A percentile compares a stretch with the other conserved stretches of the same genome.
Conservation (phyloP, 768 basidiomycete genomes). For the Naganishia randhawae region DNA sequence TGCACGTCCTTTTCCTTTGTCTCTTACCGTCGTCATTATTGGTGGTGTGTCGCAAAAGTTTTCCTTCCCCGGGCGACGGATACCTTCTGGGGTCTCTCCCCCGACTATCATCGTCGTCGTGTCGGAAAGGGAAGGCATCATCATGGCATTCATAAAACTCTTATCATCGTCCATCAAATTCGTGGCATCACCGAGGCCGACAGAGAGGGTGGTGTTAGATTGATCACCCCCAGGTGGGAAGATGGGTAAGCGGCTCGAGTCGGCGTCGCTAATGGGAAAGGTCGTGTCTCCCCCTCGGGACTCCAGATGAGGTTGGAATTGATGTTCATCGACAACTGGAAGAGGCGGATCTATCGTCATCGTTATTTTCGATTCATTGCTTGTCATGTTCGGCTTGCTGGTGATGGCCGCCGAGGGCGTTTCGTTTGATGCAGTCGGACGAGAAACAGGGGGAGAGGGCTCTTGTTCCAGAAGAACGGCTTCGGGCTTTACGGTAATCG, state of each 20-base stretch:
- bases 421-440: no score
- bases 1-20: neutral
- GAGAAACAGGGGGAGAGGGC: no score
- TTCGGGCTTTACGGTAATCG: no score
- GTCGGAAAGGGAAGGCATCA: neutral
- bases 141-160: conserved; percentile 14
- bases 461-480: no score
- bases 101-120: neutral
- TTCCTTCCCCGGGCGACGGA: neutral
- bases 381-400: neutral
- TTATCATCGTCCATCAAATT: conserved; percentile 11
- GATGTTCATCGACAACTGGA: no score
- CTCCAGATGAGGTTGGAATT: no score
- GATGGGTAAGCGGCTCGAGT: neutral
- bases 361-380: no score
- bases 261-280: neutral
- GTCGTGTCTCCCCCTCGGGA: no score
- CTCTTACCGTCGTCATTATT: neutral
- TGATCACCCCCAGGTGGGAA: no score
- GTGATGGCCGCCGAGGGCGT: neutral
- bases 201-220: no score
- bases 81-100: no score
- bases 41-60: no score
- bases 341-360: neutral
- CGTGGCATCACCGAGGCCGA: neutral